Base-by-base conservation (phyloP, 306 rosid genomes). In the Castanea mollissima region DNA sequence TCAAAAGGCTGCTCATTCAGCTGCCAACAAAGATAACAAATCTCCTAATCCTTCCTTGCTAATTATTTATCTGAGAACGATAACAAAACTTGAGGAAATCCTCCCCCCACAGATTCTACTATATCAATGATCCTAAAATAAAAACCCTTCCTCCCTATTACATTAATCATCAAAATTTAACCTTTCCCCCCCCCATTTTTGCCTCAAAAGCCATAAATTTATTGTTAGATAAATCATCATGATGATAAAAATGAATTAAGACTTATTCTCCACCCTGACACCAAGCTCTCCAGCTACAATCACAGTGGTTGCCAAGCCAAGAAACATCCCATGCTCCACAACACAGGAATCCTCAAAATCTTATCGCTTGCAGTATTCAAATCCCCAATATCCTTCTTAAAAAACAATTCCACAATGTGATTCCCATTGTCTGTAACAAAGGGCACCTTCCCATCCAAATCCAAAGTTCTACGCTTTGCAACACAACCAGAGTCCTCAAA, bases 281-380 rank as follows among this genome's bases (percentile, higher is more conserved):
- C 98, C 98, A 23, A 92, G 88, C 78, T 94, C 96, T 34, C 94
- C 92, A 29, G 98, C 98, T 51, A 94, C 88, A 70, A 94, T 94
- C 38, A 94, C 92, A 16, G 98, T 92, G 2, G 97, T 91, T 0
- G 98, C 97, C 98, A 93, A 87, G 29, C 87, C 92, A 62, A 93
- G 69, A 67, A 93, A 93, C 98, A 93, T 93, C 3, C 98, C 97
- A 78, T 93, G 98, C 87, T 93, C 98, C 31, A 92, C 98, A 69
- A 91, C 98, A 14, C 98, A 0, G 97, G 81, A 76, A 90, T 90
- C 65, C 87, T 83, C 87, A 91, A 76, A 87, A 93, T 91, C 0
- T 87, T 82, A 19, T 91, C 97, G 15, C 95, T 93, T 0, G 98
- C 98, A 55, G 62, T 91, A 76, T 86, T 86, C 82, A 93, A 86